Conservation (phyloP, 2,329 filamentous ascomycete species). For the Tolypocladium guangdongense region DNA sequence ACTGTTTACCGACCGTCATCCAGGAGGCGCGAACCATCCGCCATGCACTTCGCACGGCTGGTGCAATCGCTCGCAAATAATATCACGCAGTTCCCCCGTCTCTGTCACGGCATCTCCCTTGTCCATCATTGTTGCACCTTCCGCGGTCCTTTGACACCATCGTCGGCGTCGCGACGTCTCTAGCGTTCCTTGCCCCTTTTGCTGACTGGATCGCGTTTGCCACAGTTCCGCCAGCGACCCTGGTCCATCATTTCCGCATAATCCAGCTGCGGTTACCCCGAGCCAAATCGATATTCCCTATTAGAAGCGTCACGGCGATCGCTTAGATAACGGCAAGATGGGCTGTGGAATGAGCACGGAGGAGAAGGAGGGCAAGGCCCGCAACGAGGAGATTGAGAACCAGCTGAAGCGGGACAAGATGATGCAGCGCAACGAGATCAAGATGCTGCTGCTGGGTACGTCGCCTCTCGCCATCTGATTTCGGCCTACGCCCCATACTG, state of each 20-base stretch:
- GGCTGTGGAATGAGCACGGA: slow-evolving; percentile 99
- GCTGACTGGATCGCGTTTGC: not conserved
- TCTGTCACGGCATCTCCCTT: not conserved
- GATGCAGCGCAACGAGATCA: slow-evolving; percentile 99
- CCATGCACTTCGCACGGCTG: not conserved
- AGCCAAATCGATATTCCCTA: not conserved
- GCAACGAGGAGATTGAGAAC: slow-evolving; percentile 99
- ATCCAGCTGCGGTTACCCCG: not conserved
- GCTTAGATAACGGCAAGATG: slow-evolving; percentile 56
- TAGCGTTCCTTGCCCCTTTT: not conserved
- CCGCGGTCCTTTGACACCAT: not conserved
- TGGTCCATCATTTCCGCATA: not conserved
- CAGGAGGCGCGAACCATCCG: slow-evolving; percentile 1
- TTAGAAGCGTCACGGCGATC: slow-evolving; percentile 6
- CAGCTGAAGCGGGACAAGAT: slow-evolving; percentile 97
- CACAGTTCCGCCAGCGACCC: not conserved
- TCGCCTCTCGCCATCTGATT: slow-evolving; percentile 1
- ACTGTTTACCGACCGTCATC: not conserved
- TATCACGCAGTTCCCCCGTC: not conserved
- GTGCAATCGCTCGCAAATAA: not conserved
- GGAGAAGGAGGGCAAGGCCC: slow-evolving; percentile 99
- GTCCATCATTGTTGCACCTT: not conserved
- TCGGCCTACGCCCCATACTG: not conserved
- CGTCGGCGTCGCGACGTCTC: not conserved
- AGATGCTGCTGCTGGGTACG: slow-evolving; percentile 95